Conservation (phyloP, 345 rosid genomes). For the Citrus australasica region DNA sequence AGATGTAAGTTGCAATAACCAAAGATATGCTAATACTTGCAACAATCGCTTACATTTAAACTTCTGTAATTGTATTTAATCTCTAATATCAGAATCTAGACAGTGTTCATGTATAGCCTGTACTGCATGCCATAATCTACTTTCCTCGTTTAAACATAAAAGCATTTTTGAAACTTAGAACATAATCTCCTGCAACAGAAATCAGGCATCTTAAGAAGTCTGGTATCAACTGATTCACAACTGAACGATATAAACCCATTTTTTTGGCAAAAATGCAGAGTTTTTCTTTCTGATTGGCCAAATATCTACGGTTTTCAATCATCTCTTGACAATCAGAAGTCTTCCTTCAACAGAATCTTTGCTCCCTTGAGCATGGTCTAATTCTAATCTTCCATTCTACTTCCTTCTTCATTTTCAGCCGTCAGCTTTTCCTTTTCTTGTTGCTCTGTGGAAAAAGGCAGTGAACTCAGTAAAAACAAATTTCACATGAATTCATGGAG, state of each 20-base stretch:
- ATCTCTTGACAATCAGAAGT: neutral
- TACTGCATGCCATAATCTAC: neutral
- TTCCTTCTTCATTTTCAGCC: constrained; percentile 34
- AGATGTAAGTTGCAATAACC: neutral
- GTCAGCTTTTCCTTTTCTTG: constrained; percentile 55
- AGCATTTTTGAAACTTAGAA: neutral
- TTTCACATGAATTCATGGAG: neutral
- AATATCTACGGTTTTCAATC: neutral
- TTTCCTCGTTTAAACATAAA: neutral
- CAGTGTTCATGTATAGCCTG: neutral
- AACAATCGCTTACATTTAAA: too few relatives aligned
- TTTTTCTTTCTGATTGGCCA: neutral
- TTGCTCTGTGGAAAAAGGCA: constrained; percentile 49
- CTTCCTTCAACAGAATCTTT: neutral
- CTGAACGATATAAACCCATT: neutral
- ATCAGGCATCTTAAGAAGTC: neutral
- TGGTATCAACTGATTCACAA: neutral
- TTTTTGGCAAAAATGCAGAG: neutral
- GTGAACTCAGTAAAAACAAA: neutral
- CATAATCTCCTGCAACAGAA: neutral
- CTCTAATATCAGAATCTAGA: neutral
- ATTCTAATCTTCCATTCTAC: constrained; percentile 28
- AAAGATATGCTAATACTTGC: neutral
- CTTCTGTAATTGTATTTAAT: neutral
- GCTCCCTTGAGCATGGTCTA: neutral